These are phyloP conservation scores for Chrysanthemum makinoi DNA, from an alignment of 129 eudicot genomes.

Conservation along the genomic window DNA sequence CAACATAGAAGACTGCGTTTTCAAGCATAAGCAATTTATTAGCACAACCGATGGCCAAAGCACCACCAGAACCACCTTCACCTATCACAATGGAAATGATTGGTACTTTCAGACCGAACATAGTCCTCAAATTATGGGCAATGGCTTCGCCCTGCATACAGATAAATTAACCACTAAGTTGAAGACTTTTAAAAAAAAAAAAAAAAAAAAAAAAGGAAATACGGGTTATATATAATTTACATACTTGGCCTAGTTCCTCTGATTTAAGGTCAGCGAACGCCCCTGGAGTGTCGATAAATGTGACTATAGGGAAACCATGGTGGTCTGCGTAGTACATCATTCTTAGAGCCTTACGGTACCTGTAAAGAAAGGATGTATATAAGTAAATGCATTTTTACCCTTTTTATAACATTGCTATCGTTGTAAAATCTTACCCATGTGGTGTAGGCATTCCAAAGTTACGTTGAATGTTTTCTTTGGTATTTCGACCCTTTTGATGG, in stretches of 20 bases:
- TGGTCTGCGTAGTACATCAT: slow-evolving; percentile 96
- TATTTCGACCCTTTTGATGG: slow-evolving; percentile 91
- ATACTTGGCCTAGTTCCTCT: slow-evolving; percentile 87
- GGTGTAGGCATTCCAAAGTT: slow-evolving; percentile 99
- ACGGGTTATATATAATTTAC: slow-evolving; percentile 15
- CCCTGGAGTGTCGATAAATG: slow-evolving; percentile 96
- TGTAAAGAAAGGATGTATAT: slow-evolving; percentile 20
- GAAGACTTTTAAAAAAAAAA: neutral
- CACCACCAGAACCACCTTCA: slow-evolving; percentile 97
- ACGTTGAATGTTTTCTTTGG: slow-evolving; percentile 83
- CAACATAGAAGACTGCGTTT: slow-evolving; percentile 83
- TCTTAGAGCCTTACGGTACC: slow-evolving; percentile 76
- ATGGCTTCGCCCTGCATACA: slow-evolving; percentile 85
- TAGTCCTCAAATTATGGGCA: slow-evolving; percentile 75
- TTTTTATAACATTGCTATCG: neutral
- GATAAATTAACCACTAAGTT: slow-evolving; percentile 10
- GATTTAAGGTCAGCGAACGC: slow-evolving; percentile 90
- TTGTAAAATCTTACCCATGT: slow-evolving; percentile 66
- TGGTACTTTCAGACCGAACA: slow-evolving; percentile 92
- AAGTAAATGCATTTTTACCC: neutral
- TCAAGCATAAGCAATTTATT: slow-evolving; percentile 79
- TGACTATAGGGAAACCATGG: slow-evolving; percentile 90
- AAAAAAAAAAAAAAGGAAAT: too few species aligned
- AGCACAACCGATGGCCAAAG: slow-evolving; percentile 81
- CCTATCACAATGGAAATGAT: slow-evolving; percentile 79